These are phyloP conservation scores for Ettlia oleoabundans DNA, from an alignment of 139 green algal species.

Conservation along the genomic window DNA sequence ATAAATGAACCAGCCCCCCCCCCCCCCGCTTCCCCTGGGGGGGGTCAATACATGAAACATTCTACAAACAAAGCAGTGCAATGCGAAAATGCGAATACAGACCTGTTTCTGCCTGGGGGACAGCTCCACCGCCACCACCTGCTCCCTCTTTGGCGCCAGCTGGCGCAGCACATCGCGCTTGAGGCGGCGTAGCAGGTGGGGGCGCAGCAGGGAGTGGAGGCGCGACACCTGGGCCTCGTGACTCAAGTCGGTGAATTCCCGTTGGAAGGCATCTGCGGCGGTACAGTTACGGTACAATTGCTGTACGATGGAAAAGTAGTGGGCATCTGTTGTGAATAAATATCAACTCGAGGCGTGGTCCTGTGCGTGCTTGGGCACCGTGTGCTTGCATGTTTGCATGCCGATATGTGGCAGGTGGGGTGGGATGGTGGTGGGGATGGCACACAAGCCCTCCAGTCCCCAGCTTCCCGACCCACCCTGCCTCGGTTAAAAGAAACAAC, in stretches of 20 bases:
- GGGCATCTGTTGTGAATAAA: neutral
- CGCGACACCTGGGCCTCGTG: slow-evolving; percentile 27
- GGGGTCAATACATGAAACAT: neutral
- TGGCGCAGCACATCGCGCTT: slow-evolving; percentile 19
- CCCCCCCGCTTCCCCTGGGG: too few relatives aligned
- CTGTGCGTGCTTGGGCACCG: too few relatives aligned
- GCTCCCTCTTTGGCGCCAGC: slow-evolving; percentile 29
- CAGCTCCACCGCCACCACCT: slow-evolving; percentile 26
- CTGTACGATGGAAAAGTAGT: neutral
- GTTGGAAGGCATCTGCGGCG: slow-evolving; percentile 18
- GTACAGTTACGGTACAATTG: too few relatives aligned
- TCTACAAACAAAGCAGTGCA: neutral
- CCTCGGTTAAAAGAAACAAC: neutral
- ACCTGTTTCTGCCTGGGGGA: slow-evolving; percentile 10
- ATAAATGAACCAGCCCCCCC: too few relatives aligned
- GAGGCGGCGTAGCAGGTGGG: slow-evolving; percentile 31
- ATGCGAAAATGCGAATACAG: neutral
- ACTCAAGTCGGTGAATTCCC: neutral
- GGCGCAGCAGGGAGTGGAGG: slow-evolving; percentile 25
- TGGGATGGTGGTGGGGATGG: neutral
- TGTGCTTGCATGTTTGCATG: too few relatives aligned
- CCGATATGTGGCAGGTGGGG: neutral
- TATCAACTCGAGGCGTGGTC: too few relatives aligned
- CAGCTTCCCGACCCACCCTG: neutral
- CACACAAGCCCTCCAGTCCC: neutral